phyloP scores from a whole-genome alignment of 192 early-diverging fungal species.

The Rhizophlyctis rosea region DNA sequence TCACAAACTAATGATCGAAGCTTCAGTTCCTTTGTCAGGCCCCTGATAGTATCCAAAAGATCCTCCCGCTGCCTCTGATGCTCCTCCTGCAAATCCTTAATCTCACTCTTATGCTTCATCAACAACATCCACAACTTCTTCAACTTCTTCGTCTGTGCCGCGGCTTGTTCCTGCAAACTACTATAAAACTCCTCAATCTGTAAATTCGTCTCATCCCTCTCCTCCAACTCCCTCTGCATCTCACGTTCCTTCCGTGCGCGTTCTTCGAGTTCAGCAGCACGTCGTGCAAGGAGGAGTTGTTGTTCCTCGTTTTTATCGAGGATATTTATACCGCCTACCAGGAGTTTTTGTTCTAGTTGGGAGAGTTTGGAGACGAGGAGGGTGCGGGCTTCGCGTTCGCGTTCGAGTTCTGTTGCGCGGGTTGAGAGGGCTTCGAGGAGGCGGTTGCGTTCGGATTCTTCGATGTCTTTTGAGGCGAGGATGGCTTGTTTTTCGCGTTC shows the following conservation, averaged over 20 bases:
- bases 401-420: constrained; percentile 52
- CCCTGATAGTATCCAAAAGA: constrained; percentile 57
- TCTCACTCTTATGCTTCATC: constrained; percentile 45
- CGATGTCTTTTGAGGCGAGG: constrained; percentile 52
- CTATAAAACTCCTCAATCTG: constrained; percentile 64
- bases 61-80: constrained; percentile 60
- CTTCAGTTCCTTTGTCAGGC: constrained; percentile 56
- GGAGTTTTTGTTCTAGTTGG: constrained; percentile 57
- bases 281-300: constrained; percentile 41
- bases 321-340: constrained; percentile 60
- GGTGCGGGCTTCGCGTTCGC: constrained; percentile 44
- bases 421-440: constrained; percentile 44
- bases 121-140: constrained; percentile 56
- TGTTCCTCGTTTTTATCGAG: constrained; percentile 48
- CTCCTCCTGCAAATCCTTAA: constrained; percentile 60
- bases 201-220: constrained; percentile 53
- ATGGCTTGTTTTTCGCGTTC: constrained; percentile 53
- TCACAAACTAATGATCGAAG: constrained; percentile 48
- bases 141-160: constrained; percentile 56
- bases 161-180: constrained; percentile 59
- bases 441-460: constrained; percentile 51
- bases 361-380: constrained; percentile 50
- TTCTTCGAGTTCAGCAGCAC: constrained; percentile 53
- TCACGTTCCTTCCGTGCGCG: constrained; percentile 44
- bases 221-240: constrained; percentile 50